Evolutionary conservation across 331 rosid genomes (phyloP).

Genomic region (Pyracantha coccinea): DNA sequence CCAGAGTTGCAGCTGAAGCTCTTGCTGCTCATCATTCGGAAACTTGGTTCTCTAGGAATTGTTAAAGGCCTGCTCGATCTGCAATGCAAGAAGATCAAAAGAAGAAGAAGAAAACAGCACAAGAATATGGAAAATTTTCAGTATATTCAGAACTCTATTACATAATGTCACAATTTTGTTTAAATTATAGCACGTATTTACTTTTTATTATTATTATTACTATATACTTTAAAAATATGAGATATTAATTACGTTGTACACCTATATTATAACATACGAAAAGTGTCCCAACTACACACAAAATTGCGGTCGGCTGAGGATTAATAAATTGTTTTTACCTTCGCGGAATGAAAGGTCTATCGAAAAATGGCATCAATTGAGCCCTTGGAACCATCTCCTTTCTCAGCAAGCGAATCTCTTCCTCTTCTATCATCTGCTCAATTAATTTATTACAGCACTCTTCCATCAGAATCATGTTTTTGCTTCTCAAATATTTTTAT

Average conservation of each 20-base stretch:
- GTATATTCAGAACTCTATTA: no score
- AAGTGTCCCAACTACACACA: no score
- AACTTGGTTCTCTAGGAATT: slow-evolving; percentile 70
- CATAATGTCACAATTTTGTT: no score
- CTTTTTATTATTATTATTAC: no score
- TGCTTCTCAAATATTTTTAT: not conserved
- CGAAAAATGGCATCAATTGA: slow-evolving; percentile 91
- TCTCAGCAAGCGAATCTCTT: slow-evolving; percentile 78
- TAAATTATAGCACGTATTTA: no score
- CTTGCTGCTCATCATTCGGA: slow-evolving; percentile 44
- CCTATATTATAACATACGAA: not conserved
- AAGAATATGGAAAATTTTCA: not conserved
- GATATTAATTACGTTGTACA: no score
- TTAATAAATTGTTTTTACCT: slow-evolving; percentile 30
- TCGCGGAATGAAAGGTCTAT: slow-evolving; percentile 82
- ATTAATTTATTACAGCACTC: not conserved
- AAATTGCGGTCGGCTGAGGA: no score
- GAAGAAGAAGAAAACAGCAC: not conserved
- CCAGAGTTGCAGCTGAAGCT: slow-evolving; percentile 34
- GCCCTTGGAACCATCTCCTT: slow-evolving; percentile 98
- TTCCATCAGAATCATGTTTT: not conserved
- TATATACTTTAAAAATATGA: no score
- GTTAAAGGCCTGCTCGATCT: slow-evolving; percentile 70
- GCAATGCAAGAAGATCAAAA: slow-evolving; percentile 2
- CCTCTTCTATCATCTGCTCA: slow-evolving; percentile 86